phyloP scores from a whole-genome alignment of 352 stramenopile genomes.

The Phytopythium kandeliae region DNA sequence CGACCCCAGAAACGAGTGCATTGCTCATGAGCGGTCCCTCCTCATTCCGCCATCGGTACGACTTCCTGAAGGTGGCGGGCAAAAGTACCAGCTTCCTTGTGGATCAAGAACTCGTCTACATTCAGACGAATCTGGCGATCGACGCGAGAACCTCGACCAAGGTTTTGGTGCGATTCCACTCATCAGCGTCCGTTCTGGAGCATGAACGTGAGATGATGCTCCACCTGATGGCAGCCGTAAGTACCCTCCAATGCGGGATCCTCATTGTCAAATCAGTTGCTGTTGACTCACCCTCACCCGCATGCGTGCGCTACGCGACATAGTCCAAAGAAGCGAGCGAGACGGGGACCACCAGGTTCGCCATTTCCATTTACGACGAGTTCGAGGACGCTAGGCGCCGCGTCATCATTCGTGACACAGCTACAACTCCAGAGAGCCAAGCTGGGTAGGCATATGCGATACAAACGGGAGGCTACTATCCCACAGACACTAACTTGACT shows the following conservation, averaged over 20 bases:
- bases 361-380: conserved; percentile 23
- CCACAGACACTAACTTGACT: too few relatives aligned
- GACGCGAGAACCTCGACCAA: conserved; percentile 46
- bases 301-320: background rate
- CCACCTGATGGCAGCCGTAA: conserved; percentile 34
- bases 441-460: conserved; percentile 23
- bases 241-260: conserved; percentile 2
- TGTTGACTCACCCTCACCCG: background rate
- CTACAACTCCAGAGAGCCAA: conserved; percentile 40
- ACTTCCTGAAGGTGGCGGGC: conserved; percentile 36
- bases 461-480: too few relatives aligned
- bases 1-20: conserved; percentile 34
- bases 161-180: conserved; percentile 63
- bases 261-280: background rate
- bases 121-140: conserved; percentile 47
- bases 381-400: conserved; percentile 60
- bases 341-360: conserved; percentile 15
- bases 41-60: conserved; percentile 64
- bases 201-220: conserved; percentile 38
- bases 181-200: conserved; percentile 16
- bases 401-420: conserved; percentile 24
- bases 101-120: conserved; percentile 29
- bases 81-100: conserved; percentile 26
- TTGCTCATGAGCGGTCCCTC: conserved; percentile 51
- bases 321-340: conserved; percentile 3